Evolutionary conservation across 805 yeast genomes (phyloP).

Genomic region (Cephaloascus albidus): DNA sequence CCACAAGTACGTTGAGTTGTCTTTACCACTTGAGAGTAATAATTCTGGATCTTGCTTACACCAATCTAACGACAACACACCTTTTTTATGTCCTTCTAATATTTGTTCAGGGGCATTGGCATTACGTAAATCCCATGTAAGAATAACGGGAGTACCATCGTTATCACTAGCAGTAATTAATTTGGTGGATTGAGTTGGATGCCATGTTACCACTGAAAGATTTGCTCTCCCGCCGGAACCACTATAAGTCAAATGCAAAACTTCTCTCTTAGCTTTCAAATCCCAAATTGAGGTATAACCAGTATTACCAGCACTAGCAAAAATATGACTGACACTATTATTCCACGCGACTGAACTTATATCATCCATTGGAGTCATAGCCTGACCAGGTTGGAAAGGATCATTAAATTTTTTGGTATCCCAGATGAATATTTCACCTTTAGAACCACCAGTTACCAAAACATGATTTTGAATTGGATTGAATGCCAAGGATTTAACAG

Average conservation of each 20-base stretch:
- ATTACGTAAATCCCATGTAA: constrained; percentile 92
- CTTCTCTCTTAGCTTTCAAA: constrained; percentile 78
- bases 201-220: constrained; percentile 86
- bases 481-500: constrained; percentile 68
- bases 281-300: constrained; percentile 95
- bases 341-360: constrained; percentile 86
- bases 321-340: constrained; percentile 68
- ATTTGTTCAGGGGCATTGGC: constrained; percentile 81
- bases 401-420: constrained; percentile 61
- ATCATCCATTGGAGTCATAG: constrained; percentile 75
- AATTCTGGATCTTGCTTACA: constrained; percentile 72
- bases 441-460: constrained; percentile 80
- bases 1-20: constrained; percentile 83
- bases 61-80: constrained; percentile 91
- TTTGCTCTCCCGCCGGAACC: constrained; percentile 53
- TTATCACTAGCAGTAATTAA: constrained; percentile 81
- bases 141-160: constrained; percentile 70
- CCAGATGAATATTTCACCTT: constrained; percentile 87
- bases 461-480: constrained; percentile 64
- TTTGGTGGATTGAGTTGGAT: constrained; percentile 80
- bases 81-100: constrained; percentile 76
- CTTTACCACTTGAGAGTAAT: constrained; percentile 86
- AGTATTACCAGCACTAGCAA: constrained; percentile 81
- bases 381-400: constrained; percentile 57
- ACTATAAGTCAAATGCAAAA: constrained; percentile 70